These are phyloP conservation scores for Balakata baccata DNA, from an alignment of 345 rosid species.

Conservation along the genomic window DNA sequence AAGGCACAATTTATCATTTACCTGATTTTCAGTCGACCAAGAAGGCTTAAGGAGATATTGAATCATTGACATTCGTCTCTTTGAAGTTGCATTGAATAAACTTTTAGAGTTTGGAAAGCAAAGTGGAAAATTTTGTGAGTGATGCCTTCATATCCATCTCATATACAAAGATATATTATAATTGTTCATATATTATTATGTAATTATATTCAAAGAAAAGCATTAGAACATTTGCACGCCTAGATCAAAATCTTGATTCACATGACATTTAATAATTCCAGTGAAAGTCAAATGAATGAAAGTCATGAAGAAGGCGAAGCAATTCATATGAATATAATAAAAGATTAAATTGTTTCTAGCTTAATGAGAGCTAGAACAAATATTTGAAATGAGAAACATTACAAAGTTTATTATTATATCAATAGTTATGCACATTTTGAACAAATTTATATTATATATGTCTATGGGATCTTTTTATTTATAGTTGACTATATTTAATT, in stretches of 20 bases:
- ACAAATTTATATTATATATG: no score
- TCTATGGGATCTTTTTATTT: no score
- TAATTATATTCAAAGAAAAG: not conserved
- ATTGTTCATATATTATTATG: not conserved
- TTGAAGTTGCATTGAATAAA: not conserved
- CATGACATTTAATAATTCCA: not conserved
- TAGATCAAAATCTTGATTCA: conserved; percentile 3
- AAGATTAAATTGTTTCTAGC: not conserved
- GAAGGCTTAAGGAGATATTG: not conserved
- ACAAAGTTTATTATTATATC: no score
- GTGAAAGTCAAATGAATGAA: not conserved
- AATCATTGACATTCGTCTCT: not conserved
- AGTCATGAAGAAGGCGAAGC: not conserved
- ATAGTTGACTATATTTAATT: no score
- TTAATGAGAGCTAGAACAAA: not conserved
- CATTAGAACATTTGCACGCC: not conserved
- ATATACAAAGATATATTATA: not conserved
- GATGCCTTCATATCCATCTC: not conserved
- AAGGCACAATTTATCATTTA: not conserved
- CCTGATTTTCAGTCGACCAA: not conserved
- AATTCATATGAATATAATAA: not conserved
- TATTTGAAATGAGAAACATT: no score
- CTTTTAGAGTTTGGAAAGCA: conserved; percentile 2
- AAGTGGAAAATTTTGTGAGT: not conserved
- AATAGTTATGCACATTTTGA: no score